Base-by-base conservation (phyloP, 1,284 basidiomycete species). In the Golubevia sp. region DNA sequence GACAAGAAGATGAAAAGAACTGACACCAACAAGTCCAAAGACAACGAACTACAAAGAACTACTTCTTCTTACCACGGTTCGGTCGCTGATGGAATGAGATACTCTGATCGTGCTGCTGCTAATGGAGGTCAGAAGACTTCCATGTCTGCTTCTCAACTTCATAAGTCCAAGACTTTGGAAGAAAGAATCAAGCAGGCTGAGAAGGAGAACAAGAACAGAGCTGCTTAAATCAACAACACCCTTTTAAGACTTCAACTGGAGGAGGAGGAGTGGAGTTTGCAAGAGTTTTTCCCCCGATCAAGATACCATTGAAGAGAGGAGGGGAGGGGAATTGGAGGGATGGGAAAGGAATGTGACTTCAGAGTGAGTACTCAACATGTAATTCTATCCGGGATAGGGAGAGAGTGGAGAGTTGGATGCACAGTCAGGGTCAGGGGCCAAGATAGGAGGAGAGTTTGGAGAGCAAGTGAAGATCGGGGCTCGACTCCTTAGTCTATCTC, bases 31-130 rank as follows among this genome's bases (percentile, higher is more conserved):
- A 73, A 68, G 8, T 62, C 64, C 56, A 68, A 67, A 60, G 62
- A 59, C 67, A 81, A 79, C 63, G 80, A 79, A 65, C 69, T 83
- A 51, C 80, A 80, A 60, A 77, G 80, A 49, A 81, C 79, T 63
- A 82, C 80, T 25, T 82, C 79, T 15, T 82, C 80, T 27, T 83
- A 78, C 74, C 79, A 82, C 59, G 80, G 80, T 61, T 73, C 73
- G 49, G 77, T 81, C 51, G 79, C 80, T 24, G 80, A 83, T 34
- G 70, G 71, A 53, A 81, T 77, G 70, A 64, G 80, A 26, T 83
- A 83, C 77, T 83, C 80, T 24, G 80, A 83, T 71, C 72, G 79
- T 56, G 53, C 51, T 58, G 26, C 51, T 24, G 62, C 62, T 25
- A 74, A 73, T 59, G 57, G 57, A 20, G 48, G 34, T 25, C 58